These are phyloP conservation scores for Fusarium buxicola DNA, from an alignment of 2,329 filamentous ascomycete genomes.

Conservation along the genomic window DNA sequence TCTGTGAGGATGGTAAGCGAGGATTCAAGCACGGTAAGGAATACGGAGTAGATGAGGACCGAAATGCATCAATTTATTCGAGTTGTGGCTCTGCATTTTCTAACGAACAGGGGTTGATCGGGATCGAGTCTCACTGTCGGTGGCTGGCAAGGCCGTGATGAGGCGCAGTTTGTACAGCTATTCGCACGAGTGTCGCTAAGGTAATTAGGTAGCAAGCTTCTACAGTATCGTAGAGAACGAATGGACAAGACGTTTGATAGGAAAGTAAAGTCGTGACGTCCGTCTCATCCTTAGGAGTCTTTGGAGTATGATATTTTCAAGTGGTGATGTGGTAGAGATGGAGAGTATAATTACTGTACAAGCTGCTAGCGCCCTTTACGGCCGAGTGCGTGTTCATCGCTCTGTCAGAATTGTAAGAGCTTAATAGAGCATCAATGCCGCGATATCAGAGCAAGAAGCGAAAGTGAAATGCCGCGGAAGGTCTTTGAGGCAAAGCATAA, in stretches of 20 bases:
- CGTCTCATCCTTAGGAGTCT: no score
- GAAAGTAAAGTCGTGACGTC: no score
- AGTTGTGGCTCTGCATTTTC: constrained; percentile 15
- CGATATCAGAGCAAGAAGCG: constrained; percentile 12
- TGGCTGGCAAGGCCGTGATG: constrained; percentile 33
- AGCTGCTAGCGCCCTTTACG: constrained; percentile 26
- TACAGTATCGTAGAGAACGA: no score
- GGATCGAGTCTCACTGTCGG: constrained; percentile 13
- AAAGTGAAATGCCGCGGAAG: constrained; percentile 3
- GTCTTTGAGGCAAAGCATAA: background rate
- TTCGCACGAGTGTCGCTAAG: no score
- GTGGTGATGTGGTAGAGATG: no score
- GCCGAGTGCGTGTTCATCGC: background rate
- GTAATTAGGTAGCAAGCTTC: no score
- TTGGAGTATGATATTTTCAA: no score
- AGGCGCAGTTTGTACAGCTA: background rate
- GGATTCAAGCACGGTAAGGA: constrained; percentile 4
- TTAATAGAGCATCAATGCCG: constrained; percentile 3
- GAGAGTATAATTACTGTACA: no score
- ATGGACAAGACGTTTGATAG: no score
- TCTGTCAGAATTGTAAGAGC: background rate
- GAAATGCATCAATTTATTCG: constrained; percentile 12
- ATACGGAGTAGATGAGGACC: constrained; percentile 25
- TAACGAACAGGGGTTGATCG: constrained; percentile 34
- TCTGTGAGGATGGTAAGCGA: constrained; percentile 6